phyloP scores from a whole-genome alignment of 768 basidiomycete species.

The Mycena kentingensis region DNA sequence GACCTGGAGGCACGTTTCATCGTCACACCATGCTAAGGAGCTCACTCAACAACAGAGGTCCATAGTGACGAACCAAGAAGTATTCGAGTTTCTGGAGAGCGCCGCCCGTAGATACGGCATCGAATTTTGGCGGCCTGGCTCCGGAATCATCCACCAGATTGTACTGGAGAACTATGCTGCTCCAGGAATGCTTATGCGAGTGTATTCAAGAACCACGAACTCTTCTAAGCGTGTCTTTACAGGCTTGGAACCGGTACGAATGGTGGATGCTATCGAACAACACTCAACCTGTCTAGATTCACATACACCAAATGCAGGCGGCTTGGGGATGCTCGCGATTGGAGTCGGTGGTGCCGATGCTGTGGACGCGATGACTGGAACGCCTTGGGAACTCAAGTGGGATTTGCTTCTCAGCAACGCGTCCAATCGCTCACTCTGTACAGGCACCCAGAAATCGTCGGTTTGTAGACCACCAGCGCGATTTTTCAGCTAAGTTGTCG shows the following conservation, averaged over 20 bases:
- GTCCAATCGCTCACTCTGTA: background rate
- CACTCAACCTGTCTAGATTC: conserved; percentile 58
- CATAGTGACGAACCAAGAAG: conserved; percentile 88
- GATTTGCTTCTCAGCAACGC: background rate
- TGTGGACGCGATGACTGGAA: conserved; percentile 97
- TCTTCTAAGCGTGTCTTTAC: conserved; percentile 12
- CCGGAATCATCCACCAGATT: conserved; percentile 95
- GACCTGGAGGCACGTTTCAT: conserved; percentile 70
- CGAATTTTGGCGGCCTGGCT: conserved; percentile 98
- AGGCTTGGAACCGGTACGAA: conserved; percentile 80
- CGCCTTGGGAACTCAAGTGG: conserved; percentile 92
- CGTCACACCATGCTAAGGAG: background rate
- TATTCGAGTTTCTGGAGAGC: conserved; percentile 95
- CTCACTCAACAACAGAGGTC: conserved; percentile 57
- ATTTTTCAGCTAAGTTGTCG: conserved; percentile 1
- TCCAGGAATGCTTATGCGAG: conserved; percentile 89
- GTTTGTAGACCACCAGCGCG: background rate
- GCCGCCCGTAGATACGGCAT: conserved; percentile 91
- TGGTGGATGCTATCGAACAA: conserved; percentile 1
- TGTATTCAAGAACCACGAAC: conserved; percentile 8
- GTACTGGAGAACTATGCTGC: conserved; percentile 98
- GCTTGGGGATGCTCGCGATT: conserved; percentile 93
- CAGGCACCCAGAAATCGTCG: conserved; percentile 18
- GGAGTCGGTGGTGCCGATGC: conserved; percentile 99
- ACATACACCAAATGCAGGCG: conserved; percentile 98